A percentile compares a stretch with the other conserved stretches of the same genome.
Conservation (phyloP, 1,139 yeast species). For the Sugiyamaella sp. region DNA sequence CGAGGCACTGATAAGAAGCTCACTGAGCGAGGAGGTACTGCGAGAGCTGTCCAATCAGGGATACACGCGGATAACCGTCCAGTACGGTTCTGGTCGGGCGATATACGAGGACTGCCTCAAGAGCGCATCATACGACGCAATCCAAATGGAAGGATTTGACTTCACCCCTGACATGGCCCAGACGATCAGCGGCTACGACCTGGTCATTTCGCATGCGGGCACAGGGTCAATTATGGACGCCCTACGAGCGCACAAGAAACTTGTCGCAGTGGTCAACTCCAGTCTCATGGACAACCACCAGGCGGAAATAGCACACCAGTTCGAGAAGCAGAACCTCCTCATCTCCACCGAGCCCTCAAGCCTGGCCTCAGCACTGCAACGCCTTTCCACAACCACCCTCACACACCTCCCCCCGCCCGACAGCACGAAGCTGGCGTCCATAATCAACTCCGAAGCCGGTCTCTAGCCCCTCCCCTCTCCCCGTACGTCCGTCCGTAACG, state of each 20-base stretch:
- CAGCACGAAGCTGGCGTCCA: slow-evolving; percentile 29
- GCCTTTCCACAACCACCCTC: slow-evolving; percentile 23
- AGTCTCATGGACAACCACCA: slow-evolving; percentile 87
- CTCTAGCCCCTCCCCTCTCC: not conserved
- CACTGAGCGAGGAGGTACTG: slow-evolving; percentile 48
- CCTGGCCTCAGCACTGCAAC: slow-evolving; percentile 25
- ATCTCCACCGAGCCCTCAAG: slow-evolving; percentile 30
- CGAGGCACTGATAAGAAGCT: slow-evolving; percentile 51
- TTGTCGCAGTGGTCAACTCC: slow-evolving; percentile 73
- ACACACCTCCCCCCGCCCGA: slow-evolving; percentile 33
- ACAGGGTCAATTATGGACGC: slow-evolving; percentile 91
- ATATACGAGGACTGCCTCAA: slow-evolving; percentile 18
- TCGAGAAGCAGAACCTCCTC: slow-evolving; percentile 48
- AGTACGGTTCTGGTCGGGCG: slow-evolving; percentile 61
- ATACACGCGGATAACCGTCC: slow-evolving; percentile 54
- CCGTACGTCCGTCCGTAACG: not conserved
- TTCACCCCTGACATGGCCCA: slow-evolving; percentile 49
- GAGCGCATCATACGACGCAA: slow-evolving; percentile 28
- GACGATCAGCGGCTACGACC: slow-evolving; percentile 48
- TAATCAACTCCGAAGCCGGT: slow-evolving; percentile 36
- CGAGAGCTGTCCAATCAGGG: slow-evolving; percentile 42
- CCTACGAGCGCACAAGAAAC: slow-evolving; percentile 55
- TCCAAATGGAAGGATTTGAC: slow-evolving; percentile 45
- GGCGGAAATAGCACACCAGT: slow-evolving; percentile 67
- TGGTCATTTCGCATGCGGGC: slow-evolving; percentile 86